phyloP scores from a whole-genome alignment of 2,329 filamentous ascomycete species.

The Cadophora luteo-olivacea region DNA sequence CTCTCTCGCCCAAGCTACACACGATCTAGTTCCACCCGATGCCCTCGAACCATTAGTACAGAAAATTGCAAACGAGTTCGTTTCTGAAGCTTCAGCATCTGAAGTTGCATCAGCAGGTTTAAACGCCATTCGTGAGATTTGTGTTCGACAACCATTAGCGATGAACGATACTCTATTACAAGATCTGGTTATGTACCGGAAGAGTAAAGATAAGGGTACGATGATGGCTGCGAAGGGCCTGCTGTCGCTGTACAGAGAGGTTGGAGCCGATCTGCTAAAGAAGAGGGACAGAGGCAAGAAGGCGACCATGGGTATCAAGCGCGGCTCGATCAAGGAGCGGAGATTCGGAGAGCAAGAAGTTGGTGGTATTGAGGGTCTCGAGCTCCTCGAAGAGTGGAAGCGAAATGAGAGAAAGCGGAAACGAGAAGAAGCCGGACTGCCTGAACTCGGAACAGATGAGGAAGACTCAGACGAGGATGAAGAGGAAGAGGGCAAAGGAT shows the following conservation, averaged over 20 bases:
- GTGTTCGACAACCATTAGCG: constrained; percentile 88
- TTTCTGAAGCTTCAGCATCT: constrained; percentile 88
- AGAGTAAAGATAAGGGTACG: constrained; percentile 98
- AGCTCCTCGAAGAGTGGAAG: constrained; percentile 92
- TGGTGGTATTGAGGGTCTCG: constrained; percentile 89
- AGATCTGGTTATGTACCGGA: constrained; percentile 93
- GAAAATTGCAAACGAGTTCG: constrained; percentile 98
- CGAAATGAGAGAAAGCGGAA: constrained; percentile 83
- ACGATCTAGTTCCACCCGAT: constrained; percentile 91
- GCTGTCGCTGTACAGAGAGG: constrained; percentile 87
- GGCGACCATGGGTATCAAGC: constrained; percentile 80
- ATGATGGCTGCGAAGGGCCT: constrained; percentile 98
- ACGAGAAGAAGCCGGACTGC: constrained; percentile 70
- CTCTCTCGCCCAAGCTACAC: constrained; percentile 88
- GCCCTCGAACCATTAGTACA: constrained; percentile 87
- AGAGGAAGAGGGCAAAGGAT: constrained; percentile 34
- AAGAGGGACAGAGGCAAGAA: constrained; percentile 92
- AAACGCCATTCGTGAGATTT: constrained; percentile 94
- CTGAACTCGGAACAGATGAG: constrained; percentile 64
- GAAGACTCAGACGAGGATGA: constrained; percentile 63
- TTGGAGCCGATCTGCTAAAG: constrained; percentile 86
- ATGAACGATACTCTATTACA: constrained; percentile 97
- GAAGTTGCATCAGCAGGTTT: constrained; percentile 92
- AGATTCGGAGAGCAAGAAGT: constrained; percentile 82
- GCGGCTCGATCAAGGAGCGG: constrained; percentile 76